phyloP scores from a whole-genome alignment of 148 eudicot genomes.

The Rhododendron vialii region DNA sequence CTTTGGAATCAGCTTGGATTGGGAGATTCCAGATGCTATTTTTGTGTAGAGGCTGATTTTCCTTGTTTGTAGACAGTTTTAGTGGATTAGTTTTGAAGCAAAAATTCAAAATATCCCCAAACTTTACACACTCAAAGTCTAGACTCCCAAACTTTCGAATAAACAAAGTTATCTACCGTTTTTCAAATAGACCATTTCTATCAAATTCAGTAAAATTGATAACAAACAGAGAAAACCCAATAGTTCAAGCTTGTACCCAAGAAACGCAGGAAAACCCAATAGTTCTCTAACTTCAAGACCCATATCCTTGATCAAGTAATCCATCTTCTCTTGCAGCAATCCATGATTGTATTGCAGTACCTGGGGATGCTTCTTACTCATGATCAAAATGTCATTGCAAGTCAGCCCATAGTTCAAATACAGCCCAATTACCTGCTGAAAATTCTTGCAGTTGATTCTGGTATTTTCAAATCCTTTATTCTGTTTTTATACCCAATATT shows the following conservation, averaged over 20 bases:
- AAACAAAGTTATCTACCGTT: no score
- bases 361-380: constrained; percentile 59
- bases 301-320: constrained; percentile 80
- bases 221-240: no score
- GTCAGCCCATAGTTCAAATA: constrained; percentile 73
- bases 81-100: no score
- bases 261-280: constrained; percentile 83
- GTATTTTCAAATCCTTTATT: constrained; percentile 76
- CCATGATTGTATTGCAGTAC: constrained; percentile 75
- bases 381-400: constrained; percentile 53
- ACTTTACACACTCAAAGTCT: no score
- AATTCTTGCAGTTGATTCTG: constrained; percentile 67
- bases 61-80: no score
- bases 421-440: constrained; percentile 67
- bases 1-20: no score
- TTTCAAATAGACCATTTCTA: no score
- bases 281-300: constrained; percentile 83
- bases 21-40: no score
- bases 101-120: no score
- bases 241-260: constrained; percentile 75
- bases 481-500: constrained; percentile 71
- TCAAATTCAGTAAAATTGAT: no score
- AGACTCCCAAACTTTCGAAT: no score
- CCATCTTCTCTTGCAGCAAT: constrained; percentile 75
- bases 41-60: no score